Conservation (phyloP, 768 basidiomycete species). For the Boletus rubroflammeus region DNA sequence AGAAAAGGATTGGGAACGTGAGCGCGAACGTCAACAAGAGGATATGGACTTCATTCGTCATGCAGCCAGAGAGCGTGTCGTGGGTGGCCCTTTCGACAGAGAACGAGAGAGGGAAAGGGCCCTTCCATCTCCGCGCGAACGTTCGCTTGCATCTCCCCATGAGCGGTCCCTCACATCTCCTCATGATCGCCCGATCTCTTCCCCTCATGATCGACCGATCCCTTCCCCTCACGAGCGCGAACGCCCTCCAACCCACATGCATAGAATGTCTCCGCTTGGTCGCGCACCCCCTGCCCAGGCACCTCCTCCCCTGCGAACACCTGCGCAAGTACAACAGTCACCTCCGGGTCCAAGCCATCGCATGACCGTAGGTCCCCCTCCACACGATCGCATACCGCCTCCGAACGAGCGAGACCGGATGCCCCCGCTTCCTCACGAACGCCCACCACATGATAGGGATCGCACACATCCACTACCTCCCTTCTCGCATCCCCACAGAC, state of each 20-base stretch:
- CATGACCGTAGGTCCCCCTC: constrained; percentile 15
- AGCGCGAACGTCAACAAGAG: constrained; percentile 29
- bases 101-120: constrained; percentile 26
- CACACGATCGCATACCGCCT: constrained; percentile 24
- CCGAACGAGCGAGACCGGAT: constrained; percentile 27
- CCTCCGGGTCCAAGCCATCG: constrained; percentile 25
- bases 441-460: constrained; percentile 21
- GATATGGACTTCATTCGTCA: constrained; percentile 28
- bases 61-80: constrained; percentile 23
- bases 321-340: constrained; percentile 20
- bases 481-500: constrained; percentile 20
- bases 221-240: constrained; percentile 27
- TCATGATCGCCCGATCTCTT: constrained; percentile 23
- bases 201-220: constrained; percentile 27
- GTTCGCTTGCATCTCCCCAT: constrained; percentile 21
- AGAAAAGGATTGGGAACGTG: constrained; percentile 29
- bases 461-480: constrained; percentile 29
- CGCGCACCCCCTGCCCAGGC: constrained; percentile 20
- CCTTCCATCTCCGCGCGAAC: constrained; percentile 26
- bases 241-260: constrained; percentile 20
- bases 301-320: constrained; percentile 11
- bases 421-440: constrained; percentile 22
- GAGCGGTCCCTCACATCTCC: constrained; percentile 20
- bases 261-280: constrained; percentile 23
- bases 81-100: constrained; percentile 21